Conservation (phyloP, 2,329 filamentous ascomycete species). For the Penicillium sp. region DNA sequence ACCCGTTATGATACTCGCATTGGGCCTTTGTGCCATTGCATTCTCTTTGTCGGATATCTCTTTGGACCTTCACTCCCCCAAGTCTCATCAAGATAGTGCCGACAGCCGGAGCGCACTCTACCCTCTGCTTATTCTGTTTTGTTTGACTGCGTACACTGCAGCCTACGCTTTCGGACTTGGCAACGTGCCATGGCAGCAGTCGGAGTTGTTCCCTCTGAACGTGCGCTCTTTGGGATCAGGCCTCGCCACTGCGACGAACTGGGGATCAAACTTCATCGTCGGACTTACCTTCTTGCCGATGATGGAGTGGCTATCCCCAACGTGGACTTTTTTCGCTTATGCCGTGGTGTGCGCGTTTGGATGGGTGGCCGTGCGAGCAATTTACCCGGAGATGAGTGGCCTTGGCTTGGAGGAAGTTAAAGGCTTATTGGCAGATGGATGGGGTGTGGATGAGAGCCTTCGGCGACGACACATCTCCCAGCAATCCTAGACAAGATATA, state of each 20-base stretch:
- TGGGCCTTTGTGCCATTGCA: constrained; percentile 65
- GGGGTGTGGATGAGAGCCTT: constrained; percentile 59
- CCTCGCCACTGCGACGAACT: constrained; percentile 70
- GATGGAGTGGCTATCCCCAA: constrained; percentile 70
- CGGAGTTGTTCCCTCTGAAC: constrained; percentile 73
- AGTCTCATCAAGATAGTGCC: constrained; percentile 19
- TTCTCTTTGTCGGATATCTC: constrained; percentile 61
- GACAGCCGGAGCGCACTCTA: constrained; percentile 25
- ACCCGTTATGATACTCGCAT: constrained; percentile 73
- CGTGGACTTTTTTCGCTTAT: constrained; percentile 78
- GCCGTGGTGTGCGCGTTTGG: constrained; percentile 62
- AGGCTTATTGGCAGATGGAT: constrained; percentile 64
- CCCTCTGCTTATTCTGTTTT: constrained; percentile 60
- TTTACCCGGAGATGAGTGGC: constrained; percentile 84
- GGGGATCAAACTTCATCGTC: constrained; percentile 80
- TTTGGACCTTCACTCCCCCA: constrained; percentile 12
- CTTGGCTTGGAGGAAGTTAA: constrained; percentile 76
- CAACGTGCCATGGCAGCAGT: constrained; percentile 94
- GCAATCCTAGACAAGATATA: too few species aligned
- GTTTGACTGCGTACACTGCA: constrained; percentile 78
- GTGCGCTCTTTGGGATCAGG: constrained; percentile 61
- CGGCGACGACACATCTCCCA: constrained; percentile 1
- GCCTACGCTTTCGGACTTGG: constrained; percentile 83
- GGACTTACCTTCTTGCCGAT: constrained; percentile 83
- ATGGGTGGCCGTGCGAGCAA: constrained; percentile 63